These are phyloP conservation scores for Termitomyces sp. DNA, from an alignment of 768 basidiomycete genomes.

Conservation along the genomic window DNA sequence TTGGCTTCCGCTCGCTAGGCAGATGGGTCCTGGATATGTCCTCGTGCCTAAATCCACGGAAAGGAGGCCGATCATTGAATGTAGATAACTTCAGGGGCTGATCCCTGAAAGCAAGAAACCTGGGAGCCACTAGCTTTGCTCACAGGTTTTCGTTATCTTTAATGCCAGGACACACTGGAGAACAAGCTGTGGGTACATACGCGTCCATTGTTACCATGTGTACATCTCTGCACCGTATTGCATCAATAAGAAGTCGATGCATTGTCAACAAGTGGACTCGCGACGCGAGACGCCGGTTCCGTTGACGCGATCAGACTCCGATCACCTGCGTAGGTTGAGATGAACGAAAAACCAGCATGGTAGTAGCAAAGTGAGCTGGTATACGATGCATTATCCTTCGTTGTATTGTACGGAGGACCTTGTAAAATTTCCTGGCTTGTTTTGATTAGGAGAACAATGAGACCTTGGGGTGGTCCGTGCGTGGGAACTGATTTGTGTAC, in stretches of 20 bases:
- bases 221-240: not conserved
- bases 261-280: not conserved
- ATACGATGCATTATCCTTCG: not conserved
- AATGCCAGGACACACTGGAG: not conserved
- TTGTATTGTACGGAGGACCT: not conserved
- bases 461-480: constrained; percentile 32
- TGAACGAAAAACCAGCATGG: not conserved
- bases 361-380: not conserved
- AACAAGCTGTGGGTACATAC: not conserved
- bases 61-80: not conserved
- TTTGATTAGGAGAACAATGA: not conserved
- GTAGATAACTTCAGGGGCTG: not conserved
- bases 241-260: not conserved
- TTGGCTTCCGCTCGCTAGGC: not conserved
- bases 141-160: not conserved
- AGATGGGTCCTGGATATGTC: not conserved
- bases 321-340: not conserved
- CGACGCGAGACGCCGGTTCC: not conserved
- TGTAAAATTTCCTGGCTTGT: not conserved
- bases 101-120: not conserved
- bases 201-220: not conserved
- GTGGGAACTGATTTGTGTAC: constrained; percentile 30
- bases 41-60: not conserved
- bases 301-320: constrained; percentile 2
- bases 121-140: not conserved